Base-by-base conservation (phyloP, 2,329 filamentous ascomycete genomes). In the Leptographium radiaticola region DNA sequence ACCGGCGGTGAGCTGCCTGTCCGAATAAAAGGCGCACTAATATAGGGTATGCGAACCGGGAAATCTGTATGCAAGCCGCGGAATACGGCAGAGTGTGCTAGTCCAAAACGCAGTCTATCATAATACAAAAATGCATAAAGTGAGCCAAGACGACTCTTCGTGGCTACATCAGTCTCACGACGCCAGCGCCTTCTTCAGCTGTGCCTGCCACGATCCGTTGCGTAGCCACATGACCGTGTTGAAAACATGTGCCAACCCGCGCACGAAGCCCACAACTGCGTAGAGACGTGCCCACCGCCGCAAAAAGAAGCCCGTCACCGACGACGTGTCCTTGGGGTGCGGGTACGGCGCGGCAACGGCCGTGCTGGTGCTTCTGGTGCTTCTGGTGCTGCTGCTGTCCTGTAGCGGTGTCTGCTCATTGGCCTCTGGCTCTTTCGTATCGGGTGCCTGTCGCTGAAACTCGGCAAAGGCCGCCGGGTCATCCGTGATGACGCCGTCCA, bases 401-500 rank as follows among this genome's bases (percentile, higher is more conserved):
- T 13, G 40, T 31, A 6, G 20, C 38, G 11, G 31, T 34, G 15
- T 33, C 50, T 15, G n/a, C 13, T 52, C 34, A 6, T 30, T 44
- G 43, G 34, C 49, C 5, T 36, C 20, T 51, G 5, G 31, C 45
- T 10, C 20, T 5, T 25, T 25, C 25, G 25, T 25, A 25, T 25
- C 42, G 10, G 30, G 52, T 55, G 51, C 55, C 45, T 67, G 61
- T 48, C 72, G 62, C 57, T 78, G 80, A 2, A 88, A 75, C 46
- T 84, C 76, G 30, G 82, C 64, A 62, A 83, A 91, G 59, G 77
- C 67, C 63, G 77, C 77, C 1, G 87, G 87, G 60, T 95, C 83
- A 63, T 96, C 90, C 0, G 89, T 95, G 52, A 95, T 83, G 6
- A 95, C 84, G 1, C 87, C 90, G 61, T 95, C 87, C 1, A 95